Base-by-base conservation (phyloP, 371 early-diverging fungal genomes). In the Apophysomyces variabilis region DNA sequence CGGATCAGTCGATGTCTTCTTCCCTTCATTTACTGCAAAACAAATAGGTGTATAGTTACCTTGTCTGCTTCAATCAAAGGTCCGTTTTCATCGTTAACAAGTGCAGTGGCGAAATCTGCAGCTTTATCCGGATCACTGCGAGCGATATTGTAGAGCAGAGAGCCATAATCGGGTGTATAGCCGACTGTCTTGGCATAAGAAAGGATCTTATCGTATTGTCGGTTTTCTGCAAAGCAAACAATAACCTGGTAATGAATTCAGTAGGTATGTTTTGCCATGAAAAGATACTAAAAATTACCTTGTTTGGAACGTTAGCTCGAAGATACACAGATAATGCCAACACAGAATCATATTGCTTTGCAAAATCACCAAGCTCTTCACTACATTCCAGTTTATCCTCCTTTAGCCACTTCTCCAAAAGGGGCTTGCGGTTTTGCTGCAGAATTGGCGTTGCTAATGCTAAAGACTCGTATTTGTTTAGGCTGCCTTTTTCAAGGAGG, bases 371-470 rank as follows among this genome's bases (percentile, higher is more conserved):
- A 18, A 99, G 85, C 70, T 99, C 98, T 74, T 99, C 98, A 76
- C 94, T 96, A 82, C 98, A 97, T 69, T 94, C 92, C 7, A 99
- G 84, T 76, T 98, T 98, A 74, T 99, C 97, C 74, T 98, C 98
- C 82, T 98, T 97, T 61, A 99, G 87, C 98, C 98, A 99, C 74
- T 96, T 98, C 69, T 99, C 97, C 13, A 99, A 80, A 61, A 99
- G 77, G 66, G 95, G 92, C 73, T 96, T 96, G 64, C 96, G 91
- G 60, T 93, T 93, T 72, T 97, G 96, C 16, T 86, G 86, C 36
- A 98, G 82, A 7, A 98, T 96, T 4, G 97, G 98, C 50, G 90
- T 87, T 47, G 97, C 95, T 38, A 99, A 88, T 74, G 97, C 97
- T 32, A 98, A 77, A 4, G 97, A 94, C 82, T 99, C 99, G 73